Evolutionary conservation across 2,329 filamentous ascomycete genomes (phyloP).

Genomic region (Cordyceps javanica): DNA sequence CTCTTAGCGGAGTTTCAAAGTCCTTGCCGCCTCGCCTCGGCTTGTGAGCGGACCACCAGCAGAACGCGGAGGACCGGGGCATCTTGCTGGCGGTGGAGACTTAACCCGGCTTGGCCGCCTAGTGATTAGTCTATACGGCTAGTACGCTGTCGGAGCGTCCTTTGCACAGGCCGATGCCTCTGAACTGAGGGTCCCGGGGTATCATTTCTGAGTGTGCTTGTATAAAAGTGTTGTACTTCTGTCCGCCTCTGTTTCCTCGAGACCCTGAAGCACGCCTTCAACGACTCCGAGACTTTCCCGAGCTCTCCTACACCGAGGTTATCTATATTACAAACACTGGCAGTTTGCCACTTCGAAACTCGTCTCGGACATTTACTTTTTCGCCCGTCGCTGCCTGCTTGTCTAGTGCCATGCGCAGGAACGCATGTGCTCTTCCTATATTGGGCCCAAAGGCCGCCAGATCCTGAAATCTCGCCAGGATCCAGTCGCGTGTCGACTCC

Average conservation of each 20-base stretch:
- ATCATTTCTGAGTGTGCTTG: too few species aligned
- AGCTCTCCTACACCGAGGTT: not conserved
- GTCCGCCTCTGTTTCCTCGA: not conserved
- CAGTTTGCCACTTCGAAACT: not conserved
- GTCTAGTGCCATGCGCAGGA: constrained; percentile 16
- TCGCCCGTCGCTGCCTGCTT: constrained; percentile 1
- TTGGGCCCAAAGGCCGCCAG: constrained; percentile 27
- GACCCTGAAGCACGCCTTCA: not conserved
- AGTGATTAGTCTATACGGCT: not conserved
- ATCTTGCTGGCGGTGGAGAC: not conserved
- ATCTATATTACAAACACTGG: constrained; percentile 1
- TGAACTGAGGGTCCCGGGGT: too few species aligned
- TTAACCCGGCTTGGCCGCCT: not conserved
- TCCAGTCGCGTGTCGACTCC: constrained; percentile 27
- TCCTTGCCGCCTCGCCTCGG: not conserved
- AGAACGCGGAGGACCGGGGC: not conserved
- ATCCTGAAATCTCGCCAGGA: constrained; percentile 24
- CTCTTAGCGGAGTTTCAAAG: not conserved
- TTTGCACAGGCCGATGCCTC: too few species aligned
- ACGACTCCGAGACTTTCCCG: not conserved
- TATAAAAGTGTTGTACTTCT: not conserved
- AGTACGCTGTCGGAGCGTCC: too few species aligned
- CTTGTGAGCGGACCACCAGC: not conserved
- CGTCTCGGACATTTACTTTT: not conserved
- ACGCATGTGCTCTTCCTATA: constrained; percentile 24